phyloP scores from a whole-genome alignment of 305 asterid species.

The Galium porrigens region DNA sequence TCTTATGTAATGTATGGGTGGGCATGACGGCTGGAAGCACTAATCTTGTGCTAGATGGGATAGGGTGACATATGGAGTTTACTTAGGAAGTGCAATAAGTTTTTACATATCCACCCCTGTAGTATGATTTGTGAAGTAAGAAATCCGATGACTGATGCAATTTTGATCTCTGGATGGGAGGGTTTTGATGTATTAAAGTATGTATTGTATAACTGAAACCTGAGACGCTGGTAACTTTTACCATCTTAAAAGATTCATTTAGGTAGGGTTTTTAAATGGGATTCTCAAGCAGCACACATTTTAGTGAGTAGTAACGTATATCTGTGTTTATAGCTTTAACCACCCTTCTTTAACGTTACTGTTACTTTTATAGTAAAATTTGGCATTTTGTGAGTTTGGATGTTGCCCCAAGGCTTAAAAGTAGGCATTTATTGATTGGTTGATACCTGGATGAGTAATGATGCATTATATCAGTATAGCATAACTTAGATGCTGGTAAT shows the following conservation, averaged over 20 bases:
- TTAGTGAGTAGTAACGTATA: background rate
- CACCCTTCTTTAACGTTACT: background rate
- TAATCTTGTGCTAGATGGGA: background rate
- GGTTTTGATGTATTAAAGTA: background rate
- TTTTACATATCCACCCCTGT: background rate
- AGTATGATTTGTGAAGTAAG: background rate
- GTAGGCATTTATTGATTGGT: background rate
- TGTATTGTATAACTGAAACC: background rate
- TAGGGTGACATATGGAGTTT: background rate
- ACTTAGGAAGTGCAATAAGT: background rate
- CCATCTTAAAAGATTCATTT: background rate
- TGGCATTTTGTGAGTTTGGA: background rate
- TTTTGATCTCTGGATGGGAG: background rate
- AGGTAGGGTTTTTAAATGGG: background rate
- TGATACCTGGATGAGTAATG: background rate
- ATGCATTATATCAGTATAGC: background rate
- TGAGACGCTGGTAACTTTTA: background rate
- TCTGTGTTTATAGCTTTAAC: background rate
- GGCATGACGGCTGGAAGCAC: background rate
- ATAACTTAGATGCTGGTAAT: background rate
- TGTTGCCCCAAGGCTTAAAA: background rate
- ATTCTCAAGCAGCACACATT: background rate
- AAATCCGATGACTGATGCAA: background rate
- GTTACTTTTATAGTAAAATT: background rate
- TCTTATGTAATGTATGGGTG: background rate